Conservation (phyloP, 192 early-diverging fungal genomes). For the Geranomyces michiganensis region DNA sequence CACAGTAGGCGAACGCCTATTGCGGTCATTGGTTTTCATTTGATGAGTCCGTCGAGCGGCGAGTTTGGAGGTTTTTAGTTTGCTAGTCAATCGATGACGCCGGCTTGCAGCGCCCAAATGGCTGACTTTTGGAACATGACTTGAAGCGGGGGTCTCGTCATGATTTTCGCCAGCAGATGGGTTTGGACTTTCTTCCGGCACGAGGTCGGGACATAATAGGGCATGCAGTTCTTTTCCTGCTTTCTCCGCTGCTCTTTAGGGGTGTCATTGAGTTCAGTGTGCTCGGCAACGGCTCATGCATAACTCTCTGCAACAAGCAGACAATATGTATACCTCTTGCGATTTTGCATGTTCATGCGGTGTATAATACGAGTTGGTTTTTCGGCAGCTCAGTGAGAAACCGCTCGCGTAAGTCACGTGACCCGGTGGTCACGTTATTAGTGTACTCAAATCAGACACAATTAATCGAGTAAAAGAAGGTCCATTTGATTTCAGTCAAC, state of each 20-base stretch:
- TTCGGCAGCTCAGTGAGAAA: too few species aligned
- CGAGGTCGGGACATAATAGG: background rate
- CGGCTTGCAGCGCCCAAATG: background rate
- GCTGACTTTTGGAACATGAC: conserved; percentile 3
- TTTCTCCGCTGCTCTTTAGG: conserved; percentile 15
- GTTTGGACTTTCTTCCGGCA: background rate
- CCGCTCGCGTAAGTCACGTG: too few species aligned
- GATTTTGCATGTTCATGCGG: background rate
- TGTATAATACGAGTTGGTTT: too few species aligned
- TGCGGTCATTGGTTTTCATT: background rate
- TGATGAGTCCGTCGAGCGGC: background rate
- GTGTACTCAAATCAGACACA: too few species aligned
- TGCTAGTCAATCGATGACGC: background rate
- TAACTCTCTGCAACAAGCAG: background rate
- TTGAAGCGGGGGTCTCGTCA: background rate
- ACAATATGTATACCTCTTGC: conserved; percentile 1
- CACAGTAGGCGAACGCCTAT: background rate
- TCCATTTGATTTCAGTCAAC: too few species aligned
- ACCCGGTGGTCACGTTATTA: too few species aligned
- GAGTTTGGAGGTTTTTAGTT: background rate
- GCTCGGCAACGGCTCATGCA: background rate
- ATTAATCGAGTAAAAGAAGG: too few species aligned
- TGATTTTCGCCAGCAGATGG: too few species aligned
- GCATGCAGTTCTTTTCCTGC: conserved; percentile 14
- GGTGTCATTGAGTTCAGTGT: background rate